Percentiles rank a stretch among this genome's conserved stretches.
Evolutionary conservation across 106 monocot genomes (phyloP).

Genomic region (Apostasia ramifera): DNA sequence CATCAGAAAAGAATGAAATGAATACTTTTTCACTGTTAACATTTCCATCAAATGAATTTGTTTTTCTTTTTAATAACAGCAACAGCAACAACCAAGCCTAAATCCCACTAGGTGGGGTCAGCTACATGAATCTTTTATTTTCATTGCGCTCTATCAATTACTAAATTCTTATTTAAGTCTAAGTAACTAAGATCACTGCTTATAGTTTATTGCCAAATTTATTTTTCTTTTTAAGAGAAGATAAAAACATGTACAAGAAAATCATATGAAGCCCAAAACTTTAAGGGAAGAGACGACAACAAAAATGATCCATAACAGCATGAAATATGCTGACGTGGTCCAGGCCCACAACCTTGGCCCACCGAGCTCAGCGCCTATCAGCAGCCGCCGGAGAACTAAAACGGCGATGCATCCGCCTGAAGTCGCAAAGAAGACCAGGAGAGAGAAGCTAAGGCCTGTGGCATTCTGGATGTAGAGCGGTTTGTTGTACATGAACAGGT

Average conservation of each 20-base stretch:
- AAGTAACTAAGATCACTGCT: too few relatives aligned
- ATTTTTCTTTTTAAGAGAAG: too few relatives aligned
- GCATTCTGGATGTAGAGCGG: constrained; percentile 55
- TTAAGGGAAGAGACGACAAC: constrained; percentile 63
- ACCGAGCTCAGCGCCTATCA: constrained; percentile 69
- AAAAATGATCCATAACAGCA: constrained; percentile 67
- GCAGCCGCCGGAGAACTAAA: constrained; percentile 52
- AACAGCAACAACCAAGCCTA: too few relatives aligned
- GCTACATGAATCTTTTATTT: too few relatives aligned
- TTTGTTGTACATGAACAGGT: constrained; percentile 40
- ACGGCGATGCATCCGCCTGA: constrained; percentile 59
- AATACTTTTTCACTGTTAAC: too few relatives aligned
- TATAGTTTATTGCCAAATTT: too few relatives aligned
- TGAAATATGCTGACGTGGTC: constrained; percentile 56
- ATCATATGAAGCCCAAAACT: constrained; percentile 56
- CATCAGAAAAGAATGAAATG: too few relatives aligned
- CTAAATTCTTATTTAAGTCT: too few relatives aligned
- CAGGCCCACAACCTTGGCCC: constrained; percentile 77
- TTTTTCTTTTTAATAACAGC: too few relatives aligned
- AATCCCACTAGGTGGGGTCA: too few relatives aligned
- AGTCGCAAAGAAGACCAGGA: constrained; percentile 73
- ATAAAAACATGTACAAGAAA: background rate
- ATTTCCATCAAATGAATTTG: too few relatives aligned
- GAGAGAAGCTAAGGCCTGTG: constrained; percentile 66
- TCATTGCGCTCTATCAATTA: too few relatives aligned